Conservation (phyloP, 2,329 filamentous ascomycete genomes). For the Aspergillus texensis region DNA sequence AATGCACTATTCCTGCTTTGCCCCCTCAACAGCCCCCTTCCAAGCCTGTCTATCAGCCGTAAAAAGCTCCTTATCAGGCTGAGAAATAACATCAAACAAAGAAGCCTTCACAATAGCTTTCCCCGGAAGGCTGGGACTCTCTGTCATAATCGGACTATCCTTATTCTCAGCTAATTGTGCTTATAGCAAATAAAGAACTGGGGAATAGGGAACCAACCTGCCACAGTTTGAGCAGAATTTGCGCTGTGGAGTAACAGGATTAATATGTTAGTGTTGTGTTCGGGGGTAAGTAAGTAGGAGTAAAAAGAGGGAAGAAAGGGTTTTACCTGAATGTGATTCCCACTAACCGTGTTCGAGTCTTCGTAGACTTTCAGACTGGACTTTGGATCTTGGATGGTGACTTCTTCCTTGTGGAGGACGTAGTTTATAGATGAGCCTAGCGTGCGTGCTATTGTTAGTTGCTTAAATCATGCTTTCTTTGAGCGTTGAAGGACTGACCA, state of each 20-base stretch:
- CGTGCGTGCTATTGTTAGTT: neutral
- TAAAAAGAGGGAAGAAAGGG: neutral
- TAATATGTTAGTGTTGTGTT: neutral
- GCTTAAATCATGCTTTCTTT: neutral
- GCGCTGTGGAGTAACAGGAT: neutral
- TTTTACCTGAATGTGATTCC: neutral
- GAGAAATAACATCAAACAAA: constrained; percentile 9
- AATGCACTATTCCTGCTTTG: neutral
- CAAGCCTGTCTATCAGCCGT: constrained; percentile 5
- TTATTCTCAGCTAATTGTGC: neutral
- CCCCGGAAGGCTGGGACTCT: neutral
- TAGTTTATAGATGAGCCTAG: constrained; percentile 2
- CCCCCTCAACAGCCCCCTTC: constrained; percentile 3
- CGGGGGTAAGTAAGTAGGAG: neutral
- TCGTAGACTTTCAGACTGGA: neutral
- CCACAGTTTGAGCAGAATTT: constrained; percentile 6
- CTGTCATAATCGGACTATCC: neutral
- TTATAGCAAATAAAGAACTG: neutral
- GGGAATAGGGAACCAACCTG: neutral
- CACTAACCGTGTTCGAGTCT: constrained; percentile 1
- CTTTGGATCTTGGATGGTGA: neutral
- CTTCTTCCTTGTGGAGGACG: neutral
- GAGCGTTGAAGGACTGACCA: neutral
- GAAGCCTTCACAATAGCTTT: constrained; percentile 9
- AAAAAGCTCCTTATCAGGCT: constrained; percentile 5